Evolutionary conservation across 495 filamentous ascomycete genomes (phyloP).

Genomic region (Filosporella fistucella): DNA sequence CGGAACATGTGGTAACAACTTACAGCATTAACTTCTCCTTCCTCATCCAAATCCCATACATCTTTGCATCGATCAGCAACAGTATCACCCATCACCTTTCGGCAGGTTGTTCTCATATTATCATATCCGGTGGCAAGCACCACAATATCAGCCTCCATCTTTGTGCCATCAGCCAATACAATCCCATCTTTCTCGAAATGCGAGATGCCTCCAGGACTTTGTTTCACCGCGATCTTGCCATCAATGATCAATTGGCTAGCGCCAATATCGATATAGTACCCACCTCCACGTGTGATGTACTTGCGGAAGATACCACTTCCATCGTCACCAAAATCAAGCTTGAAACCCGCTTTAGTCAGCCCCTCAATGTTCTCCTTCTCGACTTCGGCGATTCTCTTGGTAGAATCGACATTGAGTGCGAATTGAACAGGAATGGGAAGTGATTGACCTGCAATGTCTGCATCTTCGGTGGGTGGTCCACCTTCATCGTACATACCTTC

Average conservation of each 20-base stretch:
- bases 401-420: constrained; percentile 38
- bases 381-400: constrained; percentile 35
- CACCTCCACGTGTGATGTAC: constrained; percentile 70
- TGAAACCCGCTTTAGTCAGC: constrained; percentile 54
- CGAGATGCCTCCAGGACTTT: constrained; percentile 57
- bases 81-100: constrained; percentile 64
- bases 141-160: constrained; percentile 73
- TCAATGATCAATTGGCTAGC: constrained; percentile 67
- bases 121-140: constrained; percentile 80
- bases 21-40: too few relatives aligned
- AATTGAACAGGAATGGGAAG: constrained; percentile 47
- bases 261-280: constrained; percentile 80
- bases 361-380: constrained; percentile 48
- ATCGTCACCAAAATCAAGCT: constrained; percentile 59
- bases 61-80: constrained; percentile 61
- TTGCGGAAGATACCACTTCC: constrained; percentile 64
- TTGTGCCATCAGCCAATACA: constrained; percentile 60
- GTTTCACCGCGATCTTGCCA: constrained; percentile 75
- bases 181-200: constrained; percentile 52
- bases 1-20: too few relatives aligned
- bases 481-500: constrained; percentile 56
- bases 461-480: constrained; percentile 56
- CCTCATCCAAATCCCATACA: constrained; percentile 76
- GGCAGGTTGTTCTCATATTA: constrained; percentile 65
- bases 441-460: constrained; percentile 51